Evolutionary conservation across 306 rosid species (phyloP).

Genomic region (Begonia fuchsioides): DNA sequence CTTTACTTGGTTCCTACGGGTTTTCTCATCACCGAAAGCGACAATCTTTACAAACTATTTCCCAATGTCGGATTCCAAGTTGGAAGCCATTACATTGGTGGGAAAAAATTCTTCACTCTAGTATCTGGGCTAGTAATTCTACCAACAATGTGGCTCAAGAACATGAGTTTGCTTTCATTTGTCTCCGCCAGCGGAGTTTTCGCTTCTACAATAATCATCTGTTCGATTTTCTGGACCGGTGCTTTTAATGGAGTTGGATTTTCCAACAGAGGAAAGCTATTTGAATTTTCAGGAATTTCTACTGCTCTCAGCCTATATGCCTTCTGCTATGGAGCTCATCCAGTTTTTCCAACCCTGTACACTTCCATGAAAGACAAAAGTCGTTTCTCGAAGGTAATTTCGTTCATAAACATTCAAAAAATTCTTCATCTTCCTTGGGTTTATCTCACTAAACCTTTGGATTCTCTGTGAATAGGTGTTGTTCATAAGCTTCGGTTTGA

Average conservation of each 20-base stretch:
- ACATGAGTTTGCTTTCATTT: background rate
- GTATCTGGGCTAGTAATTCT: background rate
- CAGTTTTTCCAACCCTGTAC: background rate
- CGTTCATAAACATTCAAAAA: no score
- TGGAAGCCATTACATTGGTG: background rate
- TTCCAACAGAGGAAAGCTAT: background rate
- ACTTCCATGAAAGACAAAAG: background rate
- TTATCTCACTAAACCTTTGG: background rate
- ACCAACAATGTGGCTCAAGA: background rate
- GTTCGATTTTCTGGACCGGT: background rate
- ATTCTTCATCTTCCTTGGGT: background rate
- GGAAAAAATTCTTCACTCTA: background rate
- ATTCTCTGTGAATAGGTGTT: background rate
- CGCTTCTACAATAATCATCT: background rate
- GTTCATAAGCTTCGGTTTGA: background rate
- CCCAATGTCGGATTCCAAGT: background rate
- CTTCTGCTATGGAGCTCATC: background rate
- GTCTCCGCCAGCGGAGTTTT: background rate
- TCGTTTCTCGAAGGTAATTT: background rate
- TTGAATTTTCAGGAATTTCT: background rate
- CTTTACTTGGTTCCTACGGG: background rate
- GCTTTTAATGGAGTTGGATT: background rate
- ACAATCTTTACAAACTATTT: background rate
- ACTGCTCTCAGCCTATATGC: background rate
- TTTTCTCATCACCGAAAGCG: background rate